phyloP scores from a whole-genome alignment of 495 filamentous ascomycete genomes.

The Thermochaetoides thermophila region DNA sequence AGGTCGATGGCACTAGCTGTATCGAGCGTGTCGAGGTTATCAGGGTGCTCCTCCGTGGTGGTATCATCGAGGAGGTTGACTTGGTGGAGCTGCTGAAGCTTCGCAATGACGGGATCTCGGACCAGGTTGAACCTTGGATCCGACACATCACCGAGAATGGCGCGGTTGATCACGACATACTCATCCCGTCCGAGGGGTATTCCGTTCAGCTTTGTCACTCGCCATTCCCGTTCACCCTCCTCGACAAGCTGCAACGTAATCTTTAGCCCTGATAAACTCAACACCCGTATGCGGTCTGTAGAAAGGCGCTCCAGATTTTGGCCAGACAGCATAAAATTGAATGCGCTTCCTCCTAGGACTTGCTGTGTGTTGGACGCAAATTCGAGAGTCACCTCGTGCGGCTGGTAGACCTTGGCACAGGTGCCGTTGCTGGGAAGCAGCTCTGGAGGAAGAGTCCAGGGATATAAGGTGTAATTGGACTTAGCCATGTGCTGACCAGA shows the following conservation, averaged over 20 bases:
- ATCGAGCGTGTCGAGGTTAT: not conserved
- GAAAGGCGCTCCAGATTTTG: constrained; percentile 32
- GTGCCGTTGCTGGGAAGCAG: constrained; percentile 60
- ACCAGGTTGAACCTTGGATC: constrained; percentile 76
- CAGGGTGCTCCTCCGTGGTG: not conserved
- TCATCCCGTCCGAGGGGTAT: constrained; percentile 79
- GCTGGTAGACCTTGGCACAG: constrained; percentile 38
- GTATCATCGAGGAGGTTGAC: constrained; percentile 37
- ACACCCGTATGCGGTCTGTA: constrained; percentile 60
- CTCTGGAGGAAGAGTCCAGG: constrained; percentile 72
- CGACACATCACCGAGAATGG: constrained; percentile 56
- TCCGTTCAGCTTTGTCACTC: constrained; percentile 65
- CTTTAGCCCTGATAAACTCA: constrained; percentile 62
- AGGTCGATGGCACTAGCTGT: not conserved
- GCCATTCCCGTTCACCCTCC: constrained; percentile 32
- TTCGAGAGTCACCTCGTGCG: constrained; percentile 57
- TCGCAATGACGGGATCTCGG: constrained; percentile 54
- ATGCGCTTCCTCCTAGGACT: constrained; percentile 35
- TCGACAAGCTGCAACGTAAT: constrained; percentile 65
- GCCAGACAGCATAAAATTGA: constrained; percentile 39
- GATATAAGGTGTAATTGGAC: constrained; percentile 62
- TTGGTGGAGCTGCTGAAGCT: constrained; percentile 38
- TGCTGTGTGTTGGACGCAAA: constrained; percentile 57
- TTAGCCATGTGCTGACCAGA: constrained; percentile 27
- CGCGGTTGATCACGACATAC: constrained; percentile 65